phyloP scores from a whole-genome alignment of 2,329 filamentous ascomycete species.

The Ascochyta pisi region DNA sequence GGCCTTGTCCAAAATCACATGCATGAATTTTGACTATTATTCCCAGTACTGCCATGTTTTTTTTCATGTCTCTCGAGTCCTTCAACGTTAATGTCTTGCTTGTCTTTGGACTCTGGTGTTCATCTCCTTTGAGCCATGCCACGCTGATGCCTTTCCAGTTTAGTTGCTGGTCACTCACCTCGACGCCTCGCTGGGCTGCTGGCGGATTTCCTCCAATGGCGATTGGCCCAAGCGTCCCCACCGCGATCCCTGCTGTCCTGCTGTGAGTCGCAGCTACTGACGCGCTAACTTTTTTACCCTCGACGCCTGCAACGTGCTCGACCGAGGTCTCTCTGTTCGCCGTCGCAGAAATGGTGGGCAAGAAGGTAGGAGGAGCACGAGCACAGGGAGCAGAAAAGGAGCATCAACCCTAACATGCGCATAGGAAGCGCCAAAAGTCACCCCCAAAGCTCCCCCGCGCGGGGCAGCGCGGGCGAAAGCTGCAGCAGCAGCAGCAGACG shows the following conservation, averaged over 20 bases:
- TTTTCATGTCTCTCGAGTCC: no score
- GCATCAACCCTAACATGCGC: constrained; percentile 16
- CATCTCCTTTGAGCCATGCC: background rate
- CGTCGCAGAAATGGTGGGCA: constrained; percentile 40
- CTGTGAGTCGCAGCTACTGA: constrained; percentile 34
- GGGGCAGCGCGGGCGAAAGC: constrained; percentile 37
- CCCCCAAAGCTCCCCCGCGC: constrained; percentile 42
- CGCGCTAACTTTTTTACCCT: constrained; percentile 39
- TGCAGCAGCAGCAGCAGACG: constrained; percentile 23
- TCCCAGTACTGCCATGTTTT: no score
- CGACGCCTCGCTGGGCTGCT: constrained; percentile 18
- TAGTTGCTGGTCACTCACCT: constrained; percentile 29
- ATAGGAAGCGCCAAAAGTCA: constrained; percentile 37
- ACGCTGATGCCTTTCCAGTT: background rate
- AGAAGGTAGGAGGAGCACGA: constrained; percentile 28
- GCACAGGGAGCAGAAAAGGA: background rate
- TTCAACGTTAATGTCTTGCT: no score
- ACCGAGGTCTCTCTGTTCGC: constrained; percentile 19
- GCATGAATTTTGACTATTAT: no score
- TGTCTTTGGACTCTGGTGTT: background rate
- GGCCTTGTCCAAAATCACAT: background rate
- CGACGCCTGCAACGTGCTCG: constrained; percentile 18
- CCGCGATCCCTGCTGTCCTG: constrained; percentile 21
- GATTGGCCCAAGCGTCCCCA: constrained; percentile 31
- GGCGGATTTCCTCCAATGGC: constrained; percentile 31